Percentiles rank a stretch among this genome's conserved stretches.
Conservation (phyloP, 192 early-diverging fungal species). For the Backusella mclennaniae region DNA sequence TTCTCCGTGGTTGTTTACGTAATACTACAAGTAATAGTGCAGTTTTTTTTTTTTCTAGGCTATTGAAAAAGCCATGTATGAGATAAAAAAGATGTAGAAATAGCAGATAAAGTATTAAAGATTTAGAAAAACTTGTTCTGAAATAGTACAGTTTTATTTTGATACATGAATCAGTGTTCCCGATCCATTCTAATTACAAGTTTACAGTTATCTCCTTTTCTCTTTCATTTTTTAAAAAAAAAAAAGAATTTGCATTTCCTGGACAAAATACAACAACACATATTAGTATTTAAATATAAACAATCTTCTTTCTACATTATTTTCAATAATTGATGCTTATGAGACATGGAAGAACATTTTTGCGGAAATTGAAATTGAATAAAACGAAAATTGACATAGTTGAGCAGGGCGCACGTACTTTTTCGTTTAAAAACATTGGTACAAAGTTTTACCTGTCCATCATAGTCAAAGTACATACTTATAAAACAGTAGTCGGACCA, state of each 20-base stretch:
- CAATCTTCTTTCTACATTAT: not conserved
- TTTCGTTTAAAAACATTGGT: constrained; percentile 2
- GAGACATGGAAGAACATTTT: not conserved
- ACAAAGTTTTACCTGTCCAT: constrained; percentile 1
- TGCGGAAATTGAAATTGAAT: not conserved
- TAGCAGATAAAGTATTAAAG: not conserved
- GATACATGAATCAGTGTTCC: not conserved
- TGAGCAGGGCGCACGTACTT: not conserved
- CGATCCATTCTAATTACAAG: not conserved
- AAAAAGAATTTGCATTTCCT: not conserved
- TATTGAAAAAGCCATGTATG: not conserved
- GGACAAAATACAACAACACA: not conserved
- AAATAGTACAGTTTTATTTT: too few species aligned
- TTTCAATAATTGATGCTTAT: not conserved
- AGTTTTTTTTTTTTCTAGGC: not conserved
- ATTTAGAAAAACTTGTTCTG: too few species aligned
- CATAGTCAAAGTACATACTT: not conserved
- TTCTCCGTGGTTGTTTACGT: not conserved
- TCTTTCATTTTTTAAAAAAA: not conserved
- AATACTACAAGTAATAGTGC: not conserved
- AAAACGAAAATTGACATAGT: not conserved
- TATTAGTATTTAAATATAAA: not conserved
- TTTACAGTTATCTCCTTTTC: not conserved
- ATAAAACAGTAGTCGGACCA: not conserved
- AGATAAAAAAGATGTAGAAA: not conserved